Evolutionary conservation across 2,329 filamentous ascomycete genomes (phyloP), one percentile per base, ranked within the genome.

Genomic region (Furcasterigmium sp.): DNA sequence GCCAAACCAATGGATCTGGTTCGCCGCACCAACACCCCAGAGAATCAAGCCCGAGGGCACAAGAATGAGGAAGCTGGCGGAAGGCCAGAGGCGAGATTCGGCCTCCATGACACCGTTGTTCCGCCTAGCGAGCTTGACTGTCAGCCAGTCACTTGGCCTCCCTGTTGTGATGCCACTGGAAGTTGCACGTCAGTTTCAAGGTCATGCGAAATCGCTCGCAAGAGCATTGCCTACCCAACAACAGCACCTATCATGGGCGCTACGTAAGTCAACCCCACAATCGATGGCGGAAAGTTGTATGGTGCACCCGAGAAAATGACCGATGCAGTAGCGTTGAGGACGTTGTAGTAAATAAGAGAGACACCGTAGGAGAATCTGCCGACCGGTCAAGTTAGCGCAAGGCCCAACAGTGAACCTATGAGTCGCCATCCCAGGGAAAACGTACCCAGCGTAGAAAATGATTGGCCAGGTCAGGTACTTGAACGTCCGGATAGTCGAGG

Each of bases 281-380:
- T 61, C 2, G 63, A 62, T 1, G 65, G 55, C 4, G 50, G 49
- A 36, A 69, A 69, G 48, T 62, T 60, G 46, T 69, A 69, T 0
- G 65, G 64, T 0, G 54, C 44, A 0, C 56, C 58, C 1, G 61
- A 60, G n/a, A 69, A 55, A 10, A 69, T 61, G 23, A 66, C 64
- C 18, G 59, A 72, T 23, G 57, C 62, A 3, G 60, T 73, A 46
- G 65, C 67, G 36, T 67, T 68, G 17, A 68, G 54, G 3, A 69
- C 63, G 46, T 67, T 68, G 53, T 67, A 69, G 56, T 62, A 69
- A 29, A 68, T 58, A 5, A 70, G 56, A 21, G 68, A 66, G 0
- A 63, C 63, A 3, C 67, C 65, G 42, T 69, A 69, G 9, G 62
- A 63, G 44, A 70, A 68, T 10, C 66, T 26, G 23, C 23, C 23